phyloP scores from a whole-genome alignment of 2,329 filamentous ascomycete species.

The Colletotrichum shisoi region DNA sequence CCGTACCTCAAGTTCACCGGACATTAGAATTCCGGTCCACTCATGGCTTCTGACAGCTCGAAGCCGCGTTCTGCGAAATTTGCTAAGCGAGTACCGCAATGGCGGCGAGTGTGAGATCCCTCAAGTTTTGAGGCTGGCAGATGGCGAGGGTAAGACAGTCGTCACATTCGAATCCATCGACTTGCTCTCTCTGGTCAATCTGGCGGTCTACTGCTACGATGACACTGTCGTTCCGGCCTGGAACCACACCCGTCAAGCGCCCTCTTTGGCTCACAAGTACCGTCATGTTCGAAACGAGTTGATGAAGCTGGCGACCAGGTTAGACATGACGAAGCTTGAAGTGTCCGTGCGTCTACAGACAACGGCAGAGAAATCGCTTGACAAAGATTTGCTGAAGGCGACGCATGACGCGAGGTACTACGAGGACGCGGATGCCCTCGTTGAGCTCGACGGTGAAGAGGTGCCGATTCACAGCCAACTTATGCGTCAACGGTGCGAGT shows the following conservation, averaged over 20 bases:
- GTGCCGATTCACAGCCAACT: conserved; percentile 79
- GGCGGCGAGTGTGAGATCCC: conserved; percentile 63
- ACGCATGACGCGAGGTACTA: conserved; percentile 75
- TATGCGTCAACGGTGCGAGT: conserved; percentile 84
- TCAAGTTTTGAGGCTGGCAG: conserved; percentile 67
- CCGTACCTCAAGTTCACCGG: conserved; percentile 68
- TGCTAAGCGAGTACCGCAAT: conserved; percentile 65
- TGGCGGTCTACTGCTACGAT: conserved; percentile 81
- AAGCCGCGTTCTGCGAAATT: conserved; percentile 72
- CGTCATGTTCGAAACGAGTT: conserved; percentile 82
- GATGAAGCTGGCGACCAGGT: conserved; percentile 80
- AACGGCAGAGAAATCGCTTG: conserved; percentile 68
- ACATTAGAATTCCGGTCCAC: conserved; percentile 80
- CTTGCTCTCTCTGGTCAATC: conserved; percentile 78
- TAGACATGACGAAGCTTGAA: conserved; percentile 77
- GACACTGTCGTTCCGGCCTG: conserved; percentile 85
- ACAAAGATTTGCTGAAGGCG: conserved; percentile 74
- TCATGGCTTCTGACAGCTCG: conserved; percentile 80
- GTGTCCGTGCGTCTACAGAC: conserved; percentile 78
- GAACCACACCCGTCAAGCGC: conserved; percentile 76
- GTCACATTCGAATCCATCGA: conserved; percentile 76
- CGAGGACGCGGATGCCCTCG: conserved; percentile 77
- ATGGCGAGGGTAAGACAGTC: conserved; percentile 59
- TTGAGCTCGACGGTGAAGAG: conserved; percentile 80
- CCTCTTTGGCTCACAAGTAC: conserved; percentile 73